Conservation (phyloP, 768 basidiomycete species). For the Trametes sanguinea region DNA sequence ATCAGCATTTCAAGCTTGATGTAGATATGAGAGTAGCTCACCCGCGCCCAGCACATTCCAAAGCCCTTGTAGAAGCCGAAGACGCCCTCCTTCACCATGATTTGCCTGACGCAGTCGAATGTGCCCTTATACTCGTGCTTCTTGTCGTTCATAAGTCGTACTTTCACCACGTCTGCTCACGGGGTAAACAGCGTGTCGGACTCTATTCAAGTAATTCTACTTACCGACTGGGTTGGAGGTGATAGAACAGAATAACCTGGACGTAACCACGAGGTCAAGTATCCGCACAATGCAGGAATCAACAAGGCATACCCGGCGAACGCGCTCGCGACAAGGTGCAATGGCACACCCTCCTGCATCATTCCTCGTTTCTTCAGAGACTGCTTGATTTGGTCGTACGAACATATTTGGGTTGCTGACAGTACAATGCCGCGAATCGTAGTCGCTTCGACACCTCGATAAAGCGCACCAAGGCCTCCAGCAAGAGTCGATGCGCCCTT, state of each 20-base stretch:
- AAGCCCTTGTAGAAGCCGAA: conserved; percentile 42
- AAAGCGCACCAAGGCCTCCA: conserved; percentile 34
- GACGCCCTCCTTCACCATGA: conserved; percentile 35
- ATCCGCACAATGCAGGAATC: no score
- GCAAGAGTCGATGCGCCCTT: conserved; percentile 12
- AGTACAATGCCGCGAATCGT: conserved; percentile 37
- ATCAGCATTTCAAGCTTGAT: neutral
- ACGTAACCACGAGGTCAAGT: no score
- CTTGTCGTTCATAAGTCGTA: conserved; percentile 42
- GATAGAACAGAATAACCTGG: conserved; percentile 38
- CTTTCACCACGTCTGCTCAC: conserved; percentile 38
- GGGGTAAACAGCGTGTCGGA: neutral
- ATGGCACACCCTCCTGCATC: conserved; percentile 37
- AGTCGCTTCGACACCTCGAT: conserved; percentile 37
- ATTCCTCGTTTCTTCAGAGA: conserved; percentile 32
- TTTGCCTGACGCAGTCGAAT: conserved; percentile 34
- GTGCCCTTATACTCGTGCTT: conserved; percentile 32
- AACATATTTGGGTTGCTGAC: conserved; percentile 38
- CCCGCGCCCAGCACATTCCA: conserved; percentile 43
- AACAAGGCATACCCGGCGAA: conserved; percentile 33
- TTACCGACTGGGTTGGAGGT: conserved; percentile 40
- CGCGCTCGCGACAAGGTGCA: conserved; percentile 37
- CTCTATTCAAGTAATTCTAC: neutral
- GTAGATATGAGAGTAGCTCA: conserved; percentile 21
- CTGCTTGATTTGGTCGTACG: conserved; percentile 42